Evolutionary conservation across 1,139 yeast species (phyloP), one percentile per base, ranked within the genome.

Genomic region (Blastobotrys niveus): DNA sequence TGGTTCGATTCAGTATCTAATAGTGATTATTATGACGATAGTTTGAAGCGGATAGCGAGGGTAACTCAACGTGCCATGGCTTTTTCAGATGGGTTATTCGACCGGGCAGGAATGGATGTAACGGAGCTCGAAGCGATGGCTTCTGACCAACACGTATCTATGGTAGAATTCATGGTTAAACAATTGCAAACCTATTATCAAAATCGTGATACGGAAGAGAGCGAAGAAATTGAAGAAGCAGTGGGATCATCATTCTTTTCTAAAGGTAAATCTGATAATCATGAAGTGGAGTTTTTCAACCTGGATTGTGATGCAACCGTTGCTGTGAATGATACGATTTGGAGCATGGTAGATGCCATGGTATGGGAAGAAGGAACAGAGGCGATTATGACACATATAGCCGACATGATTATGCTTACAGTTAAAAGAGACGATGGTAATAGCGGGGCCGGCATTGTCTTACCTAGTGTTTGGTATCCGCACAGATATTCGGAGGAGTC

Each of bases 1-100:
- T 74, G 79, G 79, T 74, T 73, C 70, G 65, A 58, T 38, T 68
- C n/a, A n/a, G n/a, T n/a, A n/a, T n/a, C n/a, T n/a, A n/a, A 17
- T 27, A 34, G 10, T 14, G 22, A 19, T 12, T 4, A 10, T 4
- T 5, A 5, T 5, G 34, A 21, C 18, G 17, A 9, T 3, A 30
- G 18, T 30, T 21, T 19, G 52, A 15, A 52, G 56, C 31, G 39
- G 54, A 38, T 42, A 62, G 19, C 25, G 20, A 46, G 64, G 31
- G 79, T 74, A 52, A 50, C 66, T 0, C 78, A 74, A 50, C 58
- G 76, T 45, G 40, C 68, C 14, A 61, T 73, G 48, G 76, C 71
- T 1, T 72, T 72, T 52, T 52, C 74, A 36, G 71, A 67, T 30
- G 70, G 67, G 3, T 57, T 53, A 15, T 66, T 77, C 0, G 27